These are phyloP conservation scores for Pezicula neosporulosa DNA, from an alignment of 2,329 filamentous ascomycete genomes.

Conservation along the genomic window DNA sequence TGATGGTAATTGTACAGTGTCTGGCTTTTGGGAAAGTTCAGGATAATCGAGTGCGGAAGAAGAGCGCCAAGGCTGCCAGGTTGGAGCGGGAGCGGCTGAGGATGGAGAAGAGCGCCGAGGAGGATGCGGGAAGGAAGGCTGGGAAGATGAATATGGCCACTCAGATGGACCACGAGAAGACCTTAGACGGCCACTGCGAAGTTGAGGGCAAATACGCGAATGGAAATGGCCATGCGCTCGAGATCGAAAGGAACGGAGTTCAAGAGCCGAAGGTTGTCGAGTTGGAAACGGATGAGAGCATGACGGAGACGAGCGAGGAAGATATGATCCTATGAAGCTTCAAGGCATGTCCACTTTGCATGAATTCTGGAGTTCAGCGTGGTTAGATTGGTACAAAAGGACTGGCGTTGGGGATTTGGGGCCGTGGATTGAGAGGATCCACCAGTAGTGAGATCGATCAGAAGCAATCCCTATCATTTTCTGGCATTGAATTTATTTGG, in stretches of 20 bases:
- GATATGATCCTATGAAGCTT: constrained; percentile 12
- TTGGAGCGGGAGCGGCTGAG: constrained; percentile 13
- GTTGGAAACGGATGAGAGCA: constrained; percentile 5
- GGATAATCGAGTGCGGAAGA: constrained; percentile 20
- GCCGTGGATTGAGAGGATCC: too few relatives aligned
- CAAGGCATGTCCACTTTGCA: background rate
- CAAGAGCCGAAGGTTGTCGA: background rate
- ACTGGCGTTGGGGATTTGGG: background rate
- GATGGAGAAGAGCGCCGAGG: constrained; percentile 2
- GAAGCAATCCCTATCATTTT: too few relatives aligned
- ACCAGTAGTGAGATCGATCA: too few relatives aligned
- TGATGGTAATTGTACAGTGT: constrained; percentile 35
- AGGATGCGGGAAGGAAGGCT: background rate
- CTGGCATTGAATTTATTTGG: too few relatives aligned
- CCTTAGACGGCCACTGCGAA: too few relatives aligned
- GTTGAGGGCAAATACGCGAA: too few relatives aligned
- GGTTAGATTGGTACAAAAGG: background rate
- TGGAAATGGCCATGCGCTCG: too few relatives aligned
- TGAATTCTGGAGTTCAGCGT: background rate
- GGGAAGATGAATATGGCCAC: too few relatives aligned
- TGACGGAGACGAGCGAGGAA: constrained; percentile 14
- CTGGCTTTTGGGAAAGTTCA: constrained; percentile 28
- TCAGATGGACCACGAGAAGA: too few relatives aligned
- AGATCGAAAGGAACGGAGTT: too few relatives aligned
- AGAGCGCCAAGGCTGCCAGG: constrained; percentile 16